Conservation (phyloP, 1,139 yeast species). For the Groenewaldozyma sp. region DNA sequence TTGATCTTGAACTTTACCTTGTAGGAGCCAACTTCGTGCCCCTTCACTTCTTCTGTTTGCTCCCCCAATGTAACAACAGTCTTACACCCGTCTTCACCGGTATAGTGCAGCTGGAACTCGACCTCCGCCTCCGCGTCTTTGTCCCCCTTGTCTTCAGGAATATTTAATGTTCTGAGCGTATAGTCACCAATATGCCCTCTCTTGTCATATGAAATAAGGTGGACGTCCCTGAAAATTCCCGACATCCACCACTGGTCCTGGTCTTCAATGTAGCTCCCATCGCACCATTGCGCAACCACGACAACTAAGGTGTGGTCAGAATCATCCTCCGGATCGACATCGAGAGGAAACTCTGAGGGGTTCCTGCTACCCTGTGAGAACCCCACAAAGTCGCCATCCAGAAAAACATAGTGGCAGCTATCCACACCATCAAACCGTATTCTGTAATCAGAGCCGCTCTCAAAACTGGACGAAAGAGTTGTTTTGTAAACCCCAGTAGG, state of each 20-base stretch:
- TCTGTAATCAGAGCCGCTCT: constrained; percentile 9
- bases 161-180: constrained; percentile 9
- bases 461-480: neutral
- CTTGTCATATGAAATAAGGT: constrained; percentile 10
- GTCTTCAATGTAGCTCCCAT: constrained; percentile 30
- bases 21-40: neutral
- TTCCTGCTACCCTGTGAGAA: constrained; percentile 30
- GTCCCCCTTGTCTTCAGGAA: constrained; percentile 1
- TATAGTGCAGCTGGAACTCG: constrained; percentile 6
- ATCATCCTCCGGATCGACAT: constrained; percentile 10
- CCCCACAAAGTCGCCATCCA: constrained; percentile 28
- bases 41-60: neutral
- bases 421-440: constrained; percentile 33
- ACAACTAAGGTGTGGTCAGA: constrained; percentile 17
- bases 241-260: constrained; percentile 34
- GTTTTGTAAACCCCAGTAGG: constrained; percentile 31
- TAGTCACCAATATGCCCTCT: constrained; percentile 17
- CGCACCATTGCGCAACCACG: constrained; percentile 30
- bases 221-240: constrained; percentile 24
- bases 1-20: constrained; percentile 4
- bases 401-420: constrained; percentile 27
- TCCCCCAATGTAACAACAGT: neutral
- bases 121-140: constrained; percentile 7
- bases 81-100: neutral
- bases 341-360: constrained; percentile 28